Conservation (phyloP, 192 early-diverging fungal genomes). For the Jimgerdemannia lactiflua region DNA sequence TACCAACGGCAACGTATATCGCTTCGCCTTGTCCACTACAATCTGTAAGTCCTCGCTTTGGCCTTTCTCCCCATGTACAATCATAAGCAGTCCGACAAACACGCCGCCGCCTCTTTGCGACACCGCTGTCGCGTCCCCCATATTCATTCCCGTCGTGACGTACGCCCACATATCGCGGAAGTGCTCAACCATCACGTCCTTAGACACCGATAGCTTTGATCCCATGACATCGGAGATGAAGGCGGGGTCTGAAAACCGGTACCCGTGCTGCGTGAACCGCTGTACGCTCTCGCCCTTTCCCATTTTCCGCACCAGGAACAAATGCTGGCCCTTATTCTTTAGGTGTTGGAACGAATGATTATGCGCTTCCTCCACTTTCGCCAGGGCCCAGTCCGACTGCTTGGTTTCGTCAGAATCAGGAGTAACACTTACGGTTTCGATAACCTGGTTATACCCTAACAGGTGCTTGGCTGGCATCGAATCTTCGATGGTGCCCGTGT, state of each 20-base stretch:
- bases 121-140: not conserved
- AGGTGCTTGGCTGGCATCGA: not conserved
- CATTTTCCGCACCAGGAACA: constrained; percentile 34
- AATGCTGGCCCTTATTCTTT: constrained; percentile 7
- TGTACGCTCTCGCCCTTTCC: constrained; percentile 6
- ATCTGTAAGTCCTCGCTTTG: constrained; percentile 8
- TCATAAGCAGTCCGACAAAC: constrained; percentile 15
- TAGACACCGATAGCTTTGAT: constrained; percentile 16
- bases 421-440: no score
- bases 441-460: no score
- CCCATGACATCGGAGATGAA: constrained; percentile 33
- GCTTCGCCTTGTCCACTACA: constrained; percentile 15
- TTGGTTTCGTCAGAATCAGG: no score
- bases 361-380: no score
- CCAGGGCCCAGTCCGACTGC: no score
- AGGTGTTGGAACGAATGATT: not conserved
- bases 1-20: constrained; percentile 19
- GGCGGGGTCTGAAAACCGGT: constrained; percentile 28
- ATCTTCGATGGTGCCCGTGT: constrained; percentile 4
- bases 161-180: constrained; percentile 28
- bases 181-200: constrained; percentile 23
- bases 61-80: constrained; percentile 12
- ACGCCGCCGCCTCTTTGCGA: not conserved
- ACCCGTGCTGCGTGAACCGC: constrained; percentile 24
- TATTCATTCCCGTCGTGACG: constrained; percentile 5